These are phyloP conservation scores for Halophytophthora polymorphica DNA, from an alignment of 352 stramenopile genomes.

Conservation along the genomic window DNA sequence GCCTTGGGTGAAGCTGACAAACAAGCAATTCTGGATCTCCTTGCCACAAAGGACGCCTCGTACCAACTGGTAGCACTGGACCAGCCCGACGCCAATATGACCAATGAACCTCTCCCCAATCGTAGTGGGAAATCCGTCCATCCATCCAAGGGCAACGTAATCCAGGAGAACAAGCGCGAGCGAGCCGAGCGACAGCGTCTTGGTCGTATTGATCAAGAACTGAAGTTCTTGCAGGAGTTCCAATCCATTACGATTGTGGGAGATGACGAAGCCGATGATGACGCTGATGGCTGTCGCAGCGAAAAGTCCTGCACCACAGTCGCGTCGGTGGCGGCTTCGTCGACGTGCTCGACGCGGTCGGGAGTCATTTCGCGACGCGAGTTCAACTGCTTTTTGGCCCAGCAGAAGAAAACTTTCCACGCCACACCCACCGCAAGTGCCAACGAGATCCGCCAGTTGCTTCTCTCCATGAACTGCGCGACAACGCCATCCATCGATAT, in stretches of 20 bases:
- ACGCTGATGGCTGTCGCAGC: constrained; percentile 34
- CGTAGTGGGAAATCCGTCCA: not conserved
- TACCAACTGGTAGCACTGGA: constrained; percentile 32
- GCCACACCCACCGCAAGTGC: constrained; percentile 30
- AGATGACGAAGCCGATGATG: constrained; percentile 30
- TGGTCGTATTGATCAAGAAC: constrained; percentile 51
- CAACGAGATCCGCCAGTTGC: constrained; percentile 43
- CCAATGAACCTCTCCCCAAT: constrained; percentile 4
- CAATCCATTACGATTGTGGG: constrained; percentile 41
- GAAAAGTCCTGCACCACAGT: constrained; percentile 47
- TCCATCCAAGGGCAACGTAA: constrained; percentile 27
- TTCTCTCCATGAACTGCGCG: constrained; percentile 32
- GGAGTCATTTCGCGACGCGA: constrained; percentile 53
- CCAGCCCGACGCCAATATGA: constrained; percentile 18
- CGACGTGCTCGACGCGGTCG: constrained; percentile 48
- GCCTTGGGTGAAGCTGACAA: constrained; percentile 34
- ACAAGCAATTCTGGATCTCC: constrained; percentile 43
- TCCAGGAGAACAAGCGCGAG: constrained; percentile 47
- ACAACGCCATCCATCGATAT: constrained; percentile 2
- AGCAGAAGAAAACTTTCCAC: constrained; percentile 30
- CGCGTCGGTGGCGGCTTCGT: constrained; percentile 25
- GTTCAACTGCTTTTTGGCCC: constrained; percentile 47
- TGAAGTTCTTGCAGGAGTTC: constrained; percentile 47
- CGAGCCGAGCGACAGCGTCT: constrained; percentile 41
- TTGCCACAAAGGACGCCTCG: constrained; percentile 27